phyloP scores from a whole-genome alignment of 2,329 filamentous ascomycete species.

The Stemphylium lycopersici region DNA sequence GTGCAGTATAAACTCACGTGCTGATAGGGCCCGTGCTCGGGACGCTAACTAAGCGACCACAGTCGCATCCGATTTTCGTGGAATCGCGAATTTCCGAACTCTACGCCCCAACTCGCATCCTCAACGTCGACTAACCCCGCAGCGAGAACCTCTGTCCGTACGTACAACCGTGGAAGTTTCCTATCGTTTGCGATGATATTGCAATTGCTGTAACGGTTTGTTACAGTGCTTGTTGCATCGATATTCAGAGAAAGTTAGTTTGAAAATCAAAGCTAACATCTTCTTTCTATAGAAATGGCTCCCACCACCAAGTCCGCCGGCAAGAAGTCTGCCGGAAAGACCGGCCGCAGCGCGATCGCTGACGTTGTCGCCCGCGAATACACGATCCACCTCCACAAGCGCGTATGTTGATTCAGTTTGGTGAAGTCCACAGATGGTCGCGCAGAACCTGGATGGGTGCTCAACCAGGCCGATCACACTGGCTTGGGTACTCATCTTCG shows the following conservation, averaged over 20 bases:
- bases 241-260: background rate
- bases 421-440: slow-evolving; percentile 71
- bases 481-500: slow-evolving; percentile 16
- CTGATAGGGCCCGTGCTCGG: background rate
- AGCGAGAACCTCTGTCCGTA: slow-evolving; percentile 36
- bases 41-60: slow-evolving; percentile 28
- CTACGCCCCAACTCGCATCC: slow-evolving; percentile 27
- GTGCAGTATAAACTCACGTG: slow-evolving; percentile 12
- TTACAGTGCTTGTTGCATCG: background rate
- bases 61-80: slow-evolving; percentile 25
- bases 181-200: background rate
- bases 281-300: slow-evolving; percentile 47
- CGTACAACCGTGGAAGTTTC: slow-evolving; percentile 11
- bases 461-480: slow-evolving; percentile 28
- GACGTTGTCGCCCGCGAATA: slow-evolving; percentile 99
- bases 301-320: slow-evolving; percentile 47
- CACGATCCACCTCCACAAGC: slow-evolving; percentile 99
- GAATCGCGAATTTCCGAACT: slow-evolving; percentile 17
- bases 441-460: slow-evolving; percentile 29
- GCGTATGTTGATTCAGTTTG: slow-evolving; percentile 80
- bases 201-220: background rate
- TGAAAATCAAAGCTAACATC: slow-evolving; percentile 25
- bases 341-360: slow-evolving; percentile 88
- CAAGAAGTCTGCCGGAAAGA: slow-evolving; percentile 71
- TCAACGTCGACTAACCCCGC: slow-evolving; percentile 36